Evolutionary conservation across 23 red algal genomes (phyloP).

Genomic region (Gracilaria domingensis): DNA sequence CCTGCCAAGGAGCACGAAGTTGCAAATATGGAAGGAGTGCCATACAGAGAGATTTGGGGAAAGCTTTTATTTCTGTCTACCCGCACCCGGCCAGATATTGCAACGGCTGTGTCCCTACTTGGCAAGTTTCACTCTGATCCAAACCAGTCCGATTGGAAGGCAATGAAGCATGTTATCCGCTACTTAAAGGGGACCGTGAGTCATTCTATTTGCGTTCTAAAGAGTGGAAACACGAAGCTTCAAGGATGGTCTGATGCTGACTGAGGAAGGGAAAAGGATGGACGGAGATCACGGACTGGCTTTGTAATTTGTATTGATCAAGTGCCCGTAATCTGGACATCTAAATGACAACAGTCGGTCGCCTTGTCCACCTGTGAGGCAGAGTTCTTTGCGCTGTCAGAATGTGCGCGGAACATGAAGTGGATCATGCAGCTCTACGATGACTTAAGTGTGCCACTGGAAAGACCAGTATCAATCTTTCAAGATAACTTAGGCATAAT

Average conservation of each 20-base stretch:
- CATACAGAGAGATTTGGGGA: constrained; percentile 31
- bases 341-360: constrained; percentile 13
- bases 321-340: constrained; percentile 26
- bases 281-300: constrained; percentile 2
- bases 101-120: constrained; percentile 24
- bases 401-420: background rate
- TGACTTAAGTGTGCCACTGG: background rate
- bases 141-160: background rate
- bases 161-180: constrained; percentile 1
- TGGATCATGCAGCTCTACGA: constrained; percentile 11
- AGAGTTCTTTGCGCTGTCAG: constrained; percentile 34
- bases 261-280: constrained; percentile 12
- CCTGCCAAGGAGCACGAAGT: background rate
- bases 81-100: constrained; percentile 20
- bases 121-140: constrained; percentile 8
- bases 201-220: background rate
- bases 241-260: constrained; percentile 9
- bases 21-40: constrained; percentile 5
- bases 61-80: constrained; percentile 38
- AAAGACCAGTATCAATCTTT: background rate
- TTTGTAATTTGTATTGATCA: background rate
- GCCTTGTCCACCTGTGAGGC: constrained; percentile 39
- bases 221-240: background rate
- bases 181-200: background rate
- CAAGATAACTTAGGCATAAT: constrained; percentile 55